phyloP scores from a whole-genome alignment of 1,284 basidiomycete species.

The Microbotryum intermedium region DNA sequence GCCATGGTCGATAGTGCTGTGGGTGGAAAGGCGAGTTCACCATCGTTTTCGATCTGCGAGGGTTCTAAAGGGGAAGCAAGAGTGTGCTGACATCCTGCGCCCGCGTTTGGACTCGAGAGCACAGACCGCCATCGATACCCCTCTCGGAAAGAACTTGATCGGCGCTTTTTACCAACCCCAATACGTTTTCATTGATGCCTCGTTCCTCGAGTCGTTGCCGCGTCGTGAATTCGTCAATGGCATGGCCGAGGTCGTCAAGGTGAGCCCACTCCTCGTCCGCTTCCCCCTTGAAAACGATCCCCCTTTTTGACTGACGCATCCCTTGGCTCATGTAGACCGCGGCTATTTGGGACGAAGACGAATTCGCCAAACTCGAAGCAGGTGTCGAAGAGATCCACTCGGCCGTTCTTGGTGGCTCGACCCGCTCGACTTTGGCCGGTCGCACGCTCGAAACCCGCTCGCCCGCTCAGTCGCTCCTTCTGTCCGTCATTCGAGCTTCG shows the following conservation, averaged over 20 bases:
- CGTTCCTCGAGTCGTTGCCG: conserved; percentile 89
- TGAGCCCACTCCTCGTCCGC: conserved; percentile 38
- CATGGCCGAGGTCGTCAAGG: conserved; percentile 98
- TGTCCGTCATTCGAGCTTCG: conserved; percentile 34
- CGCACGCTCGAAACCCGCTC: conserved; percentile 61
- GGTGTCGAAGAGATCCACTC: conserved; percentile 72
- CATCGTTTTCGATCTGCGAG: no score
- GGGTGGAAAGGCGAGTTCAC: conserved; percentile 61
- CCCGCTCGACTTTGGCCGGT: conserved; percentile 50
- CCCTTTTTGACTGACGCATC: no score
- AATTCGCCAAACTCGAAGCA: conserved; percentile 78
- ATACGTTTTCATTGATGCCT: conserved; percentile 95
- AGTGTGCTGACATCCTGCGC: neutral
- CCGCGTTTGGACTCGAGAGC: no score
- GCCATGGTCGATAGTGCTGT: conserved; percentile 99
- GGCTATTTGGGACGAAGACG: conserved; percentile 84
- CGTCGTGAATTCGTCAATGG: conserved; percentile 91
- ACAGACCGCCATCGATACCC: conserved; percentile 89
- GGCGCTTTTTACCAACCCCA: conserved; percentile 98
- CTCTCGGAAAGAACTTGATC: conserved; percentile 93
- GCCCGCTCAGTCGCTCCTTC: conserved; percentile 46
- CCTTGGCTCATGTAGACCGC: conserved; percentile 57
- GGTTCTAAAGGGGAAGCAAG: no score
- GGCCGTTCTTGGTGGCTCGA: conserved; percentile 60
- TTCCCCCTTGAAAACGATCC: neutral